Evolutionary conservation across 371 early-diverging fungal genomes (phyloP).

Genomic region (Mucor circinelloides): DNA sequence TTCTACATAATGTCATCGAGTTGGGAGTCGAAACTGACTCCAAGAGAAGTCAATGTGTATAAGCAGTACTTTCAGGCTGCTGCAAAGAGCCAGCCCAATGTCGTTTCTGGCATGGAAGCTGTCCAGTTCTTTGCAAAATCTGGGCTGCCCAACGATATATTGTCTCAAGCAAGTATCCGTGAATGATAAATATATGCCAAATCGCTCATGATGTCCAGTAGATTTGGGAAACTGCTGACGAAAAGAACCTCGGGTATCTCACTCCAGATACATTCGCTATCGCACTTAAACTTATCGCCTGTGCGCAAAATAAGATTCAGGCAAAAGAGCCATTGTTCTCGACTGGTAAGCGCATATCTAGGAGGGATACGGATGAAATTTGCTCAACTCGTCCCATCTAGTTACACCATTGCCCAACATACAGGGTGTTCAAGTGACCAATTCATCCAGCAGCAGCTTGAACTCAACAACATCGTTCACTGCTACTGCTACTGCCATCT

Average conservation of each 20-base stretch:
- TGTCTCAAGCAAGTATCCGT: slow-evolving; percentile 62
- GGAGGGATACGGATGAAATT: neutral
- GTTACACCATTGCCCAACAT: slow-evolving; percentile 51
- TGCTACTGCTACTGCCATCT: slow-evolving; percentile 8
- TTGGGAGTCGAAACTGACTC: slow-evolving; percentile 47
- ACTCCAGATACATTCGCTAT: slow-evolving; percentile 32
- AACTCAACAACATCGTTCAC: neutral
- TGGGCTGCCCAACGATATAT: slow-evolving; percentile 57
- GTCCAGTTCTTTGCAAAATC: slow-evolving; percentile 82
- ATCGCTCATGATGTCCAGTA: neutral
- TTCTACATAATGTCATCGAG: slow-evolving; percentile 2
- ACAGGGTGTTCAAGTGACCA: slow-evolving; percentile 34
- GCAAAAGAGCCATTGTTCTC: slow-evolving; percentile 27
- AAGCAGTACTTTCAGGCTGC: slow-evolving; percentile 64
- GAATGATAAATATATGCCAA: neutral
- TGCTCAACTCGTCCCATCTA: neutral
- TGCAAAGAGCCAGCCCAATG: slow-evolving; percentile 58
- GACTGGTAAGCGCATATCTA: slow-evolving; percentile 24
- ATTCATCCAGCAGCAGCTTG: neutral
- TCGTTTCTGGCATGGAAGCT: slow-evolving; percentile 69
- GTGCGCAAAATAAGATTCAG: slow-evolving; percentile 34
- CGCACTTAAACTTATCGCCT: slow-evolving; percentile 38
- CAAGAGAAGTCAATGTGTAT: slow-evolving; percentile 67
- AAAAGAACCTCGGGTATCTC: slow-evolving; percentile 32
- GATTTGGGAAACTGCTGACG: slow-evolving; percentile 41